These are phyloP conservation scores for Ascochyta rabiei DNA, from an alignment of 2,329 filamentous ascomycete species.

Conservation along the genomic window DNA sequence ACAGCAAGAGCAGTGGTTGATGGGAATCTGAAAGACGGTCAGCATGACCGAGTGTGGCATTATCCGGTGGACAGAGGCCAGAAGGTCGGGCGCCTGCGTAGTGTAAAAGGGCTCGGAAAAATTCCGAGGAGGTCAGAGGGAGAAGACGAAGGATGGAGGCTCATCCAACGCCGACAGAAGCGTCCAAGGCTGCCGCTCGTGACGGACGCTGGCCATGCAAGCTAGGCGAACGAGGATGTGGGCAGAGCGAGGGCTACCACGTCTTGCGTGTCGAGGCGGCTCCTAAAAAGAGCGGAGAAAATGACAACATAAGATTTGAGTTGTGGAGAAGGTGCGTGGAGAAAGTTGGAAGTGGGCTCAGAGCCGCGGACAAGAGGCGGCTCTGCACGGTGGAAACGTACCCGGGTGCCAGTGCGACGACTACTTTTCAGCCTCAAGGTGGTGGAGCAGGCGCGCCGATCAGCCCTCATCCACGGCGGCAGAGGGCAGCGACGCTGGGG, in stretches of 20 bases:
- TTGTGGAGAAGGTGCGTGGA: constrained; percentile 21
- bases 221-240: constrained; percentile 21
- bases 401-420: constrained; percentile 46
- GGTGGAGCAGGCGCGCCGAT: constrained; percentile 45
- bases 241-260: constrained; percentile 20
- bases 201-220: constrained; percentile 20
- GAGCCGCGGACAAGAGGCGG: constrained; percentile 32
- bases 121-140: constrained; percentile 12
- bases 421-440: constrained; percentile 46
- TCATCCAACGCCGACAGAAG: constrained; percentile 19
- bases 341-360: constrained; percentile 21
- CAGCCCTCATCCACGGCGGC: constrained; percentile 20
- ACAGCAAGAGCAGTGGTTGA: constrained; percentile 29
- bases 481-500: not conserved
- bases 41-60: constrained; percentile 34
- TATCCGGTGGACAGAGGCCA: constrained; percentile 13
- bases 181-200: constrained; percentile 21
- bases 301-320: constrained; percentile 18
- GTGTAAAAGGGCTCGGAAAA: constrained; percentile 14
- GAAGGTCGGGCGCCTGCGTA: constrained; percentile 5
- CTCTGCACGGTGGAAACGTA: constrained; percentile 47
- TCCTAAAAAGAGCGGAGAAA: constrained; percentile 14
- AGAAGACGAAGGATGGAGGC: constrained; percentile 11
- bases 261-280: constrained; percentile 11
- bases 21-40: constrained; percentile 33